A percentile compares a stretch with the other conserved stretches of the same genome.
phyloP scores from a whole-genome alignment of 1,284 basidiomycete species.

The Tilletiaria anomala region DNA sequence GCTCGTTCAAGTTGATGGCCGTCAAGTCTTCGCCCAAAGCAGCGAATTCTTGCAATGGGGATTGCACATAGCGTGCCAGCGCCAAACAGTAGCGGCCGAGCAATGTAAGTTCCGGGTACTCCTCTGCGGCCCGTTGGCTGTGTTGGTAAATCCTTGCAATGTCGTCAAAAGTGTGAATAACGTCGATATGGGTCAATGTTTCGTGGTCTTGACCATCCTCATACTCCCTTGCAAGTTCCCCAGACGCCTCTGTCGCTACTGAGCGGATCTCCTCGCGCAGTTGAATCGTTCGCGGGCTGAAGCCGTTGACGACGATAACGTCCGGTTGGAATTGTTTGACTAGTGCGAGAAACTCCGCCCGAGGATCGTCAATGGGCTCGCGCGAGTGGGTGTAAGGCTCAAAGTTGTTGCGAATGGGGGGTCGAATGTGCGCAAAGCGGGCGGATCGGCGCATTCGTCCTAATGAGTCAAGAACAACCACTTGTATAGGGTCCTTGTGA shows the following conservation, averaged over 20 bases:
- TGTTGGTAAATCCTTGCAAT: conserved; percentile 93
- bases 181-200: conserved; percentile 31
- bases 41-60: conserved; percentile 51
- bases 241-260: no score
- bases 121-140: conserved; percentile 62
- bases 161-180: conserved; percentile 74
- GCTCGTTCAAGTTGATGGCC: conserved; percentile 48
- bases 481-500: conserved; percentile 64
- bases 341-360: conserved; percentile 59
- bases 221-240: conserved; percentile 36
- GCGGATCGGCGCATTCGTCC: conserved; percentile 50
- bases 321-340: conserved; percentile 69
- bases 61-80: conserved; percentile 81
- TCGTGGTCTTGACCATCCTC: neutral
- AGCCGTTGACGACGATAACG: conserved; percentile 68
- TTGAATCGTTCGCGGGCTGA: conserved; percentile 53
- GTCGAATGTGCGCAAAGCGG: conserved; percentile 51
- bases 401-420: neutral
- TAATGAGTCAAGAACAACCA: conserved; percentile 61
- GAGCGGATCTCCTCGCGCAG: no score
- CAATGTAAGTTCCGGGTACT: conserved; percentile 65
- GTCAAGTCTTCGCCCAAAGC: conserved; percentile 28
- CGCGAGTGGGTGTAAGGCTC: neutral
- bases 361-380: conserved; percentile 12
- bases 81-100: conserved; percentile 86